These are phyloP conservation scores for Penicillium sclerotigenum DNA, from an alignment of 2,329 filamentous ascomycete genomes.

Conservation along the genomic window DNA sequence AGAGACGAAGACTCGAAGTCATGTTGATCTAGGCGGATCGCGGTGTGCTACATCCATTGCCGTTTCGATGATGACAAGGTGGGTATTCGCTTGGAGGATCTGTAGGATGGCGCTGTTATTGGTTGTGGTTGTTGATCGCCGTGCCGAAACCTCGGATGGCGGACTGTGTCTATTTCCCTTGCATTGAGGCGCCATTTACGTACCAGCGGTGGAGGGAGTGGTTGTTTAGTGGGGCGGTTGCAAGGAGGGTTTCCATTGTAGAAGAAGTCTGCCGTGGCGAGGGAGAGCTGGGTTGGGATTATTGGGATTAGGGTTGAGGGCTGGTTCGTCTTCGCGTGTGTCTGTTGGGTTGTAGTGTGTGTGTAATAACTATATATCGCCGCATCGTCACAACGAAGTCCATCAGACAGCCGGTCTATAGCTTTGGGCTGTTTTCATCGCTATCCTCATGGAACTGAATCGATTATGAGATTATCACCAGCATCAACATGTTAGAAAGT, in stretches of 20 bases:
- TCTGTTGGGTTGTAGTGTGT: not conserved
- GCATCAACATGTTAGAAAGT: too few species aligned
- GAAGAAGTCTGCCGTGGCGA: not conserved
- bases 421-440: too few species aligned
- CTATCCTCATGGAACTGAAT: too few species aligned
- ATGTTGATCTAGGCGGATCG: conserved; percentile 11
- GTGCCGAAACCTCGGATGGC: not conserved
- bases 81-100: not conserved
- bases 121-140: not conserved
- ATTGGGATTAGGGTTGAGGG: too few species aligned
- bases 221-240: not conserved
- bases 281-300: not conserved
- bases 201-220: not conserved
- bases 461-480: too few species aligned
- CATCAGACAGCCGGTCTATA: not conserved
- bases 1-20: too few species aligned
- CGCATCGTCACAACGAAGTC: not conserved
- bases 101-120: not conserved
- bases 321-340: not conserved
- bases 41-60: conserved; percentile 2
- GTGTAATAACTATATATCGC: too few species aligned
- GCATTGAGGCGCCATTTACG: not conserved
- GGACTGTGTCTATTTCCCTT: not conserved
- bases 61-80: conserved; percentile 4
- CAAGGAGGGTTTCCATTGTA: not conserved